A percentile compares a stretch with the other conserved stretches of the same genome.
phyloP scores from a whole-genome alignment of 495 filamentous ascomycete species.

The Annulohypoxylon maeteangense region DNA sequence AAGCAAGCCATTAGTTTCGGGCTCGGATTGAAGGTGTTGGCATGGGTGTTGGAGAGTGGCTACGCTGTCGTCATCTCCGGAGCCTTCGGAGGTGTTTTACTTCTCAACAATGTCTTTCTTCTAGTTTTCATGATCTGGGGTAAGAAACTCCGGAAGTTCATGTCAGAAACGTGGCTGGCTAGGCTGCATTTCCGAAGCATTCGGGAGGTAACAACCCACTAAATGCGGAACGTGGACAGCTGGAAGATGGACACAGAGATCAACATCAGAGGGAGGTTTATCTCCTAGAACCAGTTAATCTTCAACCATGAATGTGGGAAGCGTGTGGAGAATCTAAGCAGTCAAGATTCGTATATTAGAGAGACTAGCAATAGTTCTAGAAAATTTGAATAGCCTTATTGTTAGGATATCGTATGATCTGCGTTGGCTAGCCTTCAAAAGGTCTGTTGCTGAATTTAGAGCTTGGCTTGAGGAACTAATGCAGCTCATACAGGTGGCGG shows the following conservation, averaged over 20 bases:
- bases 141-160: slow-evolving; percentile 64
- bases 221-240: slow-evolving; percentile 1
- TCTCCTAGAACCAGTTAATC: slow-evolving; percentile 2
- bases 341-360: neutral
- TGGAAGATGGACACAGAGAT: neutral
- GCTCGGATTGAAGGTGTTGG: slow-evolving; percentile 67
- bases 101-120: slow-evolving; percentile 66
- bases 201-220: slow-evolving; percentile 55
- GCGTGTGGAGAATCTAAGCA: neutral
- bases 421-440: neutral
- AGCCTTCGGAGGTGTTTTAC: slow-evolving; percentile 63
- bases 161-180: slow-evolving; percentile 64
- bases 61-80: slow-evolving; percentile 69
- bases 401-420: slow-evolving; percentile 11
- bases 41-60: slow-evolving; percentile 66
- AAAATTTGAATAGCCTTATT: slow-evolving; percentile 1
- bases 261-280: neutral
- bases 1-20: slow-evolving; percentile 73
- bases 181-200: slow-evolving; percentile 57
- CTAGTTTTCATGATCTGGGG: slow-evolving; percentile 67
- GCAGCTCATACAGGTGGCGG: slow-evolving; percentile 32
- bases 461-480: slow-evolving; percentile 27
- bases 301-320: slow-evolving; percentile 8
- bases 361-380: slow-evolving; percentile 7
- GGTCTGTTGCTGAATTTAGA: slow-evolving; percentile 14